A percentile compares a stretch with the other conserved stretches of the same genome.
Conservation (phyloP, 139 green algal species). For the Tetratostichococcus sp. region DNA sequence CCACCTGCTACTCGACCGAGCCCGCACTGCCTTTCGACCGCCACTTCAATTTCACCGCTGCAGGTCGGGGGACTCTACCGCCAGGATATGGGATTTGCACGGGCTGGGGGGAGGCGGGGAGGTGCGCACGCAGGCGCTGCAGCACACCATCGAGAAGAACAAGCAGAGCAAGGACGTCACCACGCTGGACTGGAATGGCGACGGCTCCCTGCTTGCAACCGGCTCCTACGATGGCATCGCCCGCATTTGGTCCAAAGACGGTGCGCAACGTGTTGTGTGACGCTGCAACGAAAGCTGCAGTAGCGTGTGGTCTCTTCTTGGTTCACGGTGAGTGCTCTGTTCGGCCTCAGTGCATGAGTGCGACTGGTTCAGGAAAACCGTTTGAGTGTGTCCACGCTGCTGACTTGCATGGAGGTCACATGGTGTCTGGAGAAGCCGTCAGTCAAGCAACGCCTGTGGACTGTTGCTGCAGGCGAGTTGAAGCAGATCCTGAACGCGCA, state of each 20-base stretch:
- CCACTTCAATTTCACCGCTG: background rate
- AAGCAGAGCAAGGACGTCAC: conserved; percentile 83
- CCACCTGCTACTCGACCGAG: too few relatives aligned
- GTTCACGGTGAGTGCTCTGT: too few relatives aligned
- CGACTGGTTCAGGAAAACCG: too few relatives aligned
- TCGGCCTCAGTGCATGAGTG: too few relatives aligned
- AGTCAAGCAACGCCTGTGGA: too few relatives aligned
- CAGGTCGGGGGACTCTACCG: conserved; percentile 76
- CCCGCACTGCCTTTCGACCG: too few relatives aligned
- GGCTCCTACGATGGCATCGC: conserved; percentile 83
- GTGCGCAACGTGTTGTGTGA: conserved; percentile 49
- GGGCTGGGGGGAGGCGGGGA: background rate
- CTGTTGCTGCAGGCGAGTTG: conserved; percentile 55
- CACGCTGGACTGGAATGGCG: conserved; percentile 86
- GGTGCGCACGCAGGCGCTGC: conserved; percentile 27
- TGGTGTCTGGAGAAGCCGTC: too few relatives aligned
- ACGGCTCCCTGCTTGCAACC: conserved; percentile 79
- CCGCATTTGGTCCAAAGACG: conserved; percentile 77
- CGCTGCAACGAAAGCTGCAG: too few relatives aligned
- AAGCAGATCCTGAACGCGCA: conserved; percentile 72
- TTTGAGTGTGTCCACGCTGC: background rate
- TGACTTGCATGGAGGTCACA: too few relatives aligned
- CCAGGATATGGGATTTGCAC: conserved; percentile 78
- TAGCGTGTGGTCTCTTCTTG: too few relatives aligned
- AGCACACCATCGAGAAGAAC: conserved; percentile 26